Conservation (phyloP, 352 stramenopile species). For the Globisporangium viniferum region DNA sequence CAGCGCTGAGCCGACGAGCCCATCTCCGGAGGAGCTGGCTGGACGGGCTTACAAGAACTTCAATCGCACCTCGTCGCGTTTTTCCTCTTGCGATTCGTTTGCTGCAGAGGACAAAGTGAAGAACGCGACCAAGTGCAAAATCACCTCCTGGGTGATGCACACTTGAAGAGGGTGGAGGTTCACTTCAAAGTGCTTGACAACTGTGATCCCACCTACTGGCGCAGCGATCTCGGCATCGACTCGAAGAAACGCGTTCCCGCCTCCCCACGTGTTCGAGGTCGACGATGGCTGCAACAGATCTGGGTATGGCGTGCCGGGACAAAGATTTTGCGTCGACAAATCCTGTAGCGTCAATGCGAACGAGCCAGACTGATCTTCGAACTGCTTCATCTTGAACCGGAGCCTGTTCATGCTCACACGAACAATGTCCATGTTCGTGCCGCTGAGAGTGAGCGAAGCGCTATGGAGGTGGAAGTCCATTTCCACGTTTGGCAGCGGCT, state of each 20-base stretch:
- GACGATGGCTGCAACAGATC: slow-evolving; percentile 53
- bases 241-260: slow-evolving; percentile 66
- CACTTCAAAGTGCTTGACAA: slow-evolving; percentile 83
- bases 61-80: slow-evolving; percentile 57
- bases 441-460: slow-evolving; percentile 59
- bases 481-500: slow-evolving; percentile 55
- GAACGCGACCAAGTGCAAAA: slow-evolving; percentile 66
- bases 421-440: slow-evolving; percentile 62
- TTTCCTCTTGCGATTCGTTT: slow-evolving; percentile 40
- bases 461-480: slow-evolving; percentile 55
- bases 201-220: slow-evolving; percentile 47
- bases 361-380: slow-evolving; percentile 65
- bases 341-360: slow-evolving; percentile 56
- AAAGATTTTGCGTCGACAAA: slow-evolving; percentile 63
- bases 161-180: slow-evolving; percentile 86
- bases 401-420: slow-evolving; percentile 39
- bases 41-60: slow-evolving; percentile 50
- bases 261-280: slow-evolving; percentile 48
- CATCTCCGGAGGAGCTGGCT: slow-evolving; percentile 22
- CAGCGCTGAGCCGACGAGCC: slow-evolving; percentile 45
- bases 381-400: slow-evolving; percentile 62
- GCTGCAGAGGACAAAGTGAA: slow-evolving; percentile 30
- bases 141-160: slow-evolving; percentile 75
- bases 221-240: slow-evolving; percentile 71
- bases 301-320: slow-evolving; percentile 63